Base-by-base conservation (phyloP, 768 basidiomycete genomes). In the Imleria badia region DNA sequence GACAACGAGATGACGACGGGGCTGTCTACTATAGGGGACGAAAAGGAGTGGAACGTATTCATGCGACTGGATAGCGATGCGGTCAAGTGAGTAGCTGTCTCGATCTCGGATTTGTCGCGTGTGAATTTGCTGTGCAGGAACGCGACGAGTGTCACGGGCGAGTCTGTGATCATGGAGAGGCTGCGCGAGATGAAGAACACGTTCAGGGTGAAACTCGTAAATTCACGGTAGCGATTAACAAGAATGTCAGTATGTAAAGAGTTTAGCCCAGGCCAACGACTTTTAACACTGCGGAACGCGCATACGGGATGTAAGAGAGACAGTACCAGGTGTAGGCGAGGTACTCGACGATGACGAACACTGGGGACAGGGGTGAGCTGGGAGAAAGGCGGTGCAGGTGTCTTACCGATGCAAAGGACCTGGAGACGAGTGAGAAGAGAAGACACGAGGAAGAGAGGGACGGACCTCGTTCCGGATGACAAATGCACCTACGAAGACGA, bases 21-120 rank as follows among this genome's bases (percentile, higher is more conserved):
- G 38, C 74, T 87, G 66, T 88, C 89, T 13, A 97, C 94, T 0
- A 94, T 98, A 46, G 89, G 82, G 0, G 90, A 98, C 60, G 96
- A 98, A 76, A 94, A 94, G 74, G 76, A 84, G 59, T 95, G 91
- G 91, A 98, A 98, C 72, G 85, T 93, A 9, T 98, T 98, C 71
- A 94, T 97, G 92, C 81, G 94, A 17, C 73, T 94, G 12, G 72
- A 78, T 6, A 82, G 75, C 57, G 75, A 78, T 6, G 77, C 82
- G 6, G 82, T 94, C 33, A 76, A 76, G 91, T 92, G 60, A 55
- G 84, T 76, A 13, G 30, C 35, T 2, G 41, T 43, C 22, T 30
- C 29, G 1, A 7, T 6, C 17, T 45, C 7, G 53, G 8, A 29
- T 31, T 14, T 11, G 2, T 7, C 17, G 13, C 1, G 36, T 10